phyloP scores from a whole-genome alignment of 371 early-diverging fungal species.

The Circinella umbellata region DNA sequence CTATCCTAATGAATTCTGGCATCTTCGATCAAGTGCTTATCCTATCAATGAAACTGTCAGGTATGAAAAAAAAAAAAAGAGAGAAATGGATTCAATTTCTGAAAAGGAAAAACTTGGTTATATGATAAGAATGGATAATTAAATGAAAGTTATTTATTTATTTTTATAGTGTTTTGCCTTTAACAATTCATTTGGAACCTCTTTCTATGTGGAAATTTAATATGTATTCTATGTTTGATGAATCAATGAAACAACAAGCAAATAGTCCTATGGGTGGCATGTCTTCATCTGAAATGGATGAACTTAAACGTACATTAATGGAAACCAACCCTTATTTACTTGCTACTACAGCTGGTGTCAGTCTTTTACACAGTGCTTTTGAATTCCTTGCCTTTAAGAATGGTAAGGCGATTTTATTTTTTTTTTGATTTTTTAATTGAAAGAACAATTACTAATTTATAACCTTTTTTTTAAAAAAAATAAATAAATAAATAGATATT shows the following conservation, averaged over 20 bases:
- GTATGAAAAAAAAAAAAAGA: conserved; percentile 35
- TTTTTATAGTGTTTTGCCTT: conserved; percentile 65
- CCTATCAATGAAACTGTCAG: conserved; percentile 78
- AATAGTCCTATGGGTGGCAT: conserved; percentile 74
- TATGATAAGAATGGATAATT: too few relatives aligned
- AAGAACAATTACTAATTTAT: too few relatives aligned
- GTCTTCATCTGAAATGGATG: conserved; percentile 63
- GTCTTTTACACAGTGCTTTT: conserved; percentile 85
- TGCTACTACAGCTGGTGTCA: conserved; percentile 78
- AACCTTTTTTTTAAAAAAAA: too few relatives aligned
- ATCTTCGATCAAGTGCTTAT: conserved; percentile 70
- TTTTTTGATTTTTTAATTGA: neutral
- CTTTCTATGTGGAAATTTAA: conserved; percentile 81
- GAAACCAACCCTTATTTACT: conserved; percentile 91
- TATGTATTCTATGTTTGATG: conserved; percentile 59
- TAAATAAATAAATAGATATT: too few relatives aligned
- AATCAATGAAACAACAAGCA: conserved; percentile 69
- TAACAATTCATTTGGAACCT: conserved; percentile 71
- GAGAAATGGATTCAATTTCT: too few relatives aligned
- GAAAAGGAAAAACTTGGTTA: too few relatives aligned
- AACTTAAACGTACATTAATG: conserved; percentile 80
- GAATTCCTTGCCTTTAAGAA: conserved; percentile 96
- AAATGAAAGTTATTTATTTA: too few relatives aligned
- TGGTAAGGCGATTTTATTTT: conserved; percentile 62
- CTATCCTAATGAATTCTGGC: conserved; percentile 90